These are phyloP conservation scores for Laguncularia racemosa DNA, from an alignment of 345 rosid species.

Conservation along the genomic window DNA sequence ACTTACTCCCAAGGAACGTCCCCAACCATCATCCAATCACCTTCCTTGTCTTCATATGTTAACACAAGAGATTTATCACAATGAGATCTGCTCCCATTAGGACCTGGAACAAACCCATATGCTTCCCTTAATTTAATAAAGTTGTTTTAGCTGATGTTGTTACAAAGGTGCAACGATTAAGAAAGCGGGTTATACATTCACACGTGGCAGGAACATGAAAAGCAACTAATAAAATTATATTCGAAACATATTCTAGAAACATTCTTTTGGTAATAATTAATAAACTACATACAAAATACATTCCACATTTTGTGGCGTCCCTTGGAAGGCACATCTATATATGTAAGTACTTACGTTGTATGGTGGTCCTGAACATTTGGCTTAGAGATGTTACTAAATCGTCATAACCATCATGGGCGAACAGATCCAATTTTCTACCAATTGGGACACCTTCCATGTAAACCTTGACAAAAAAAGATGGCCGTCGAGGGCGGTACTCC, in stretches of 20 bases:
- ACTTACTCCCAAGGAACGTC: constrained; percentile 64
- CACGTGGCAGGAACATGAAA: no score
- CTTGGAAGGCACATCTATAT: no score
- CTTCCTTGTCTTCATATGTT: constrained; percentile 56
- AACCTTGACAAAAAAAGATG: constrained; percentile 43
- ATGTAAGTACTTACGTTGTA: constrained; percentile 36
- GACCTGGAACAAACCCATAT: constrained; percentile 9
- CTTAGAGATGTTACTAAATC: constrained; percentile 23
- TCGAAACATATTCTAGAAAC: no score
- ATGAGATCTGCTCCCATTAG: constrained; percentile 1
- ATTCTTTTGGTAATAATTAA: no score
- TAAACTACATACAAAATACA: no score
- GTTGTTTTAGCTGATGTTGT: no score
- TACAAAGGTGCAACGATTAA: no score
- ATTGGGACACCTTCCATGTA: constrained; percentile 64
- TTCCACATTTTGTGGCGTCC: no score
- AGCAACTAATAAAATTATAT: no score
- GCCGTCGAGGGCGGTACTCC: neutral
- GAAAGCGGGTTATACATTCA: no score
- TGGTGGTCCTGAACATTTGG: constrained; percentile 28
- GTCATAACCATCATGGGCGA: constrained; percentile 31
- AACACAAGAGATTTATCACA: constrained; percentile 18
- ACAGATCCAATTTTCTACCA: constrained; percentile 58
- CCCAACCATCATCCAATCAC: constrained; percentile 66
- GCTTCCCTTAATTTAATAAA: neutral